Evolutionary conservation across 148 eudicot species (phyloP).

Genomic region (Spergularia marina): DNA sequence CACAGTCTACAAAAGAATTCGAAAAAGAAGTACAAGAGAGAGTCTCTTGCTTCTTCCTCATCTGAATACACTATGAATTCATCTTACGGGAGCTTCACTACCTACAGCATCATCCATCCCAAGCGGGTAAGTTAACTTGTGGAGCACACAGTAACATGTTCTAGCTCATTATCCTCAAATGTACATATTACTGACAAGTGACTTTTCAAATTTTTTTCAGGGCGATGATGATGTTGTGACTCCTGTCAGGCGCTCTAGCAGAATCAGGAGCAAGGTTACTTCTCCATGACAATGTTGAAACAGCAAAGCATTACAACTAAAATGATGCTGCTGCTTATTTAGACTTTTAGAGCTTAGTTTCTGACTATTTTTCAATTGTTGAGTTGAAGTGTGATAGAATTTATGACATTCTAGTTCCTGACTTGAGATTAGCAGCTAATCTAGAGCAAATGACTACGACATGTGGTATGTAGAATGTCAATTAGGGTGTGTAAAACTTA

Average conservation of each 20-base stretch:
- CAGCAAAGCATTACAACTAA: not conserved
- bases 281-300: constrained; percentile 23
- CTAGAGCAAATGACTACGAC: constrained; percentile 4
- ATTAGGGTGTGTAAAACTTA: not conserved
- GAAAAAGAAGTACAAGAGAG: constrained; percentile 52
- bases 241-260: constrained; percentile 91
- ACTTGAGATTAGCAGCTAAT: constrained; percentile 10
- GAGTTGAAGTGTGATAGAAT: constrained; percentile 6
- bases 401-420: constrained; percentile 2
- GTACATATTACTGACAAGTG: not conserved
- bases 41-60: constrained; percentile 76
- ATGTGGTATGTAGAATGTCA: not conserved
- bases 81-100: constrained; percentile 96
- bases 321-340: not conserved
- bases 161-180: not conserved
- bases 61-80: constrained; percentile 54
- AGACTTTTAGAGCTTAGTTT: constrained; percentile 15
- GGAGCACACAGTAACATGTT: not conserved
- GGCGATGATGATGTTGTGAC: constrained; percentile 78
- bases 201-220: constrained; percentile 31
- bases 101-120: constrained; percentile 54
- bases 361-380: constrained; percentile 14
- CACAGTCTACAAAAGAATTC: constrained; percentile 52
- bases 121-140: constrained; percentile 49
- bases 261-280: constrained; percentile 68